Conservation (phyloP, 139 green algal species). For the Picochlorum sp. region DNA sequence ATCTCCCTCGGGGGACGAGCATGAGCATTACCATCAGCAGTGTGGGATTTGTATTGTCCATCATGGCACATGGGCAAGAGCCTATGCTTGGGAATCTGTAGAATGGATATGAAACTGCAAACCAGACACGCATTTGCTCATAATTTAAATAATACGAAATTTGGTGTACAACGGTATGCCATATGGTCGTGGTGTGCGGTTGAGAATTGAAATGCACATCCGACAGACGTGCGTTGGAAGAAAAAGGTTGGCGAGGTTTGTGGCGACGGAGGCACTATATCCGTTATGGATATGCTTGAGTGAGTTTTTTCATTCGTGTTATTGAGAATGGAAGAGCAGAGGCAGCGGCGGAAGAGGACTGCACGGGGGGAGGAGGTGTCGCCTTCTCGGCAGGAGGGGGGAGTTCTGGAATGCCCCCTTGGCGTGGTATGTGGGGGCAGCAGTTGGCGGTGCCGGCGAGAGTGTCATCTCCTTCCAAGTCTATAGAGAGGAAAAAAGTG, state of each 20-base stretch:
- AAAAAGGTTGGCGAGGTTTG: conserved; percentile 2
- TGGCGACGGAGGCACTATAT: not conserved
- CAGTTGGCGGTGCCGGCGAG: not conserved
- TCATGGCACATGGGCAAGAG: no score
- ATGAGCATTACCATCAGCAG: no score
- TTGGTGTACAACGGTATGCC: no score
- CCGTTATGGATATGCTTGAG: not conserved
- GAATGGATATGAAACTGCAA: no score
- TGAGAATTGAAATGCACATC: not conserved
- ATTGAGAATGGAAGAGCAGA: conserved; percentile 6
- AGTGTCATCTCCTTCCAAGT: not conserved
- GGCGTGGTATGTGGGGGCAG: not conserved
- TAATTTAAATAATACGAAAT: no score
- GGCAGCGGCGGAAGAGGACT: not conserved
- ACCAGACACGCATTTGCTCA: no score
- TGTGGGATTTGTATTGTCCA: no score
- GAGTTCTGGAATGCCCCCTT: not conserved
- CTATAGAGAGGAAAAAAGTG: conserved; percentile 35
- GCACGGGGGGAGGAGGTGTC: not conserved
- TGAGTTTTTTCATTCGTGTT: not conserved
- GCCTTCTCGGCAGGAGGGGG: not conserved
- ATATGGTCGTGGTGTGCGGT: no score
- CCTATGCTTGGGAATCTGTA: no score
- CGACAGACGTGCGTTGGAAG: not conserved
- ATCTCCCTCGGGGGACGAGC: no score